Evolutionary conservation across 495 filamentous ascomycete species (phyloP).

Genomic region (Bacidia rubella): DNA sequence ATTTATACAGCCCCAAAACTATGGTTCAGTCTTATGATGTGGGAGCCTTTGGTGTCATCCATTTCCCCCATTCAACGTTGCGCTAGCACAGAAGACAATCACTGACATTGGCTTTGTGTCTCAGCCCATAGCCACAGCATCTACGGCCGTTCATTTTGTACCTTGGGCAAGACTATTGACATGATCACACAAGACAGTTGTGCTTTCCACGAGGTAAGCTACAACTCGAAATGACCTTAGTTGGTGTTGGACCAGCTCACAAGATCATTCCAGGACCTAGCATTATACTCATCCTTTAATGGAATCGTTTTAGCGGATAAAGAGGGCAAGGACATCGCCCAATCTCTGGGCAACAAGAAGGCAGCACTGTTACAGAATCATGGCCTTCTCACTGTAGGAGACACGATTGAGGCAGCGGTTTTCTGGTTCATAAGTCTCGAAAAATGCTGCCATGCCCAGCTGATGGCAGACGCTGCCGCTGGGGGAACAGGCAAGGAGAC

Average conservation of each 20-base stretch:
- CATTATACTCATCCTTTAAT: slow-evolving; percentile 51
- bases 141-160: slow-evolving; percentile 55
- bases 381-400: slow-evolving; percentile 43
- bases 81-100: too few species aligned
- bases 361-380: slow-evolving; percentile 62
- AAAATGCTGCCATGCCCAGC: slow-evolving; percentile 61
- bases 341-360: slow-evolving; percentile 51
- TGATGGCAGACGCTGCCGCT: slow-evolving; percentile 64
- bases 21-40: too few species aligned
- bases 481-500: slow-evolving; percentile 48
- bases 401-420: slow-evolving; percentile 44
- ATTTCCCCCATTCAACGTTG: too few species aligned
- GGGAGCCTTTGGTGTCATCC: too few species aligned
- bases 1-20: too few species aligned
- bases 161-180: slow-evolving; percentile 53
- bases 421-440: slow-evolving; percentile 69
- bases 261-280: slow-evolving; percentile 37
- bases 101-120: too few species aligned
- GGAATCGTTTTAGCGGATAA: slow-evolving; percentile 59
- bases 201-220: slow-evolving; percentile 44
- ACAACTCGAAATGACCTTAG: not conserved
- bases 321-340: slow-evolving; percentile 56
- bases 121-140: slow-evolving; percentile 55
- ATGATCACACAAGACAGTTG: slow-evolving; percentile 62
- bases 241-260: not conserved